Evolutionary conservation across 192 early-diverging fungal species (phyloP).

Genomic region (Hyaloraphidium curvatum): DNA sequence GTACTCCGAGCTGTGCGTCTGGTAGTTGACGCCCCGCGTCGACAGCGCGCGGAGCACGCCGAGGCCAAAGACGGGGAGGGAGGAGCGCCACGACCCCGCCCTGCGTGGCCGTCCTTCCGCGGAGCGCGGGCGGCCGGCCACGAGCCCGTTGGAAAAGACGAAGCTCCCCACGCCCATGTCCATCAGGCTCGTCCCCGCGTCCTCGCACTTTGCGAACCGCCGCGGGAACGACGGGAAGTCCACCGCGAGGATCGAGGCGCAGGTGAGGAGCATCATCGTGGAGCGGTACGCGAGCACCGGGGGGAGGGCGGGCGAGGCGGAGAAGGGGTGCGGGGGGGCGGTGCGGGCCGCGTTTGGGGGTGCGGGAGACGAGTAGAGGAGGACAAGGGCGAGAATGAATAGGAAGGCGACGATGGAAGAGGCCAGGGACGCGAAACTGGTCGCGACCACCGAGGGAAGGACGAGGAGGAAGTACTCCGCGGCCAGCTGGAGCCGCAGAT

Average conservation of each 20-base stretch:
- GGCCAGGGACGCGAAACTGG: not conserved
- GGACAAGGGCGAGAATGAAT: slow-evolving; percentile 8
- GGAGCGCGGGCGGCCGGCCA: slow-evolving; percentile 29
- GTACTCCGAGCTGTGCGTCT: slow-evolving; percentile 82
- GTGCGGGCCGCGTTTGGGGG: slow-evolving; percentile 5
- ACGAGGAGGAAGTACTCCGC: not conserved
- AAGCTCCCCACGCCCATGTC: slow-evolving; percentile 85
- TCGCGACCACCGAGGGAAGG: not conserved
- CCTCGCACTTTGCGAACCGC: slow-evolving; percentile 76
- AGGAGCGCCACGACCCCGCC: slow-evolving; percentile 19
- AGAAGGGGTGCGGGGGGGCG: not conserved
- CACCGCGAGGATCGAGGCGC: slow-evolving; percentile 71
- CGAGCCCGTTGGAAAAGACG: slow-evolving; percentile 78
- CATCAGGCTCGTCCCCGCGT: slow-evolving; percentile 86
- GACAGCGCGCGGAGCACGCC: slow-evolving; percentile 48
- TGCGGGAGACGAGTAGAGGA: not conserved
- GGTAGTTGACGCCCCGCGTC: slow-evolving; percentile 73
- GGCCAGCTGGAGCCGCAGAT: no score
- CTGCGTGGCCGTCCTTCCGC: slow-evolving; percentile 10
- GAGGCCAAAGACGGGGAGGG: slow-evolving; percentile 48
- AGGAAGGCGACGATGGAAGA: slow-evolving; percentile 9
- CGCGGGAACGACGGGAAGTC: slow-evolving; percentile 85
- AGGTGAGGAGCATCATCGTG: slow-evolving; percentile 21
- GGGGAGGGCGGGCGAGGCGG: not conserved
- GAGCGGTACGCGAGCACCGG: slow-evolving; percentile 12